These are phyloP conservation scores for Hyphodiscus hymeniophilus DNA, from an alignment of 495 filamentous ascomycete genomes.

Conservation along the genomic window DNA sequence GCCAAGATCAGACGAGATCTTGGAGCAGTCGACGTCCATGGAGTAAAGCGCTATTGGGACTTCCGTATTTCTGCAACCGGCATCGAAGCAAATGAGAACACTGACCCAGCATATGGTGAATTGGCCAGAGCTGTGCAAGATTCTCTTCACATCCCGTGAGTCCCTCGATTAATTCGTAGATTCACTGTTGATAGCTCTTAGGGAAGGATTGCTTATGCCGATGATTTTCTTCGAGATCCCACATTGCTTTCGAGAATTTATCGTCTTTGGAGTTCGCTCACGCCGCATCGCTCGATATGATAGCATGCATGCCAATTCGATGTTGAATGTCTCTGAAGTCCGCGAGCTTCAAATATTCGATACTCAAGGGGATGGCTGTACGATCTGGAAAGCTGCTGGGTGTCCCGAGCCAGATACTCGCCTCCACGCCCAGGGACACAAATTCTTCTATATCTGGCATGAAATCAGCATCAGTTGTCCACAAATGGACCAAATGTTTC, in stretches of 20 bases:
- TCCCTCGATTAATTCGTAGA: neutral
- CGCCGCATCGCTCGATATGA: constrained; percentile 23
- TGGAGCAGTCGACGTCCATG: constrained; percentile 32
- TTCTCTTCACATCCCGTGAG: constrained; percentile 31
- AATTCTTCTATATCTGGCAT: constrained; percentile 26
- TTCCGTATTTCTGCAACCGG: constrained; percentile 26
- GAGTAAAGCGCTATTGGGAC: constrained; percentile 34
- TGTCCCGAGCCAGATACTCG: too few species aligned
- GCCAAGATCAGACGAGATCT: constrained; percentile 18
- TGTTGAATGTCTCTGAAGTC: constrained; percentile 35
- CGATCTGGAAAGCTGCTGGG: too few species aligned
- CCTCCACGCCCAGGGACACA: neutral
- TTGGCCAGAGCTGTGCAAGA: constrained; percentile 28
- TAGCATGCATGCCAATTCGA: constrained; percentile 15
- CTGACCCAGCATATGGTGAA: constrained; percentile 19
- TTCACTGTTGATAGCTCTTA: neutral
- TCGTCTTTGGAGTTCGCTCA: constrained; percentile 21
- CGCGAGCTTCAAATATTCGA: constrained; percentile 25
- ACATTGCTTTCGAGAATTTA: neutral
- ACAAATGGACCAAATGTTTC: constrained; percentile 22
- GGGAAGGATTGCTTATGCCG: neutral
- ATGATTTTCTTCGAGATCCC: constrained; percentile 19
- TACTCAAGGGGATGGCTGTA: neutral
- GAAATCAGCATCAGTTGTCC: constrained; percentile 31
- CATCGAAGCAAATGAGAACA: constrained; percentile 7